Evolutionary conservation across 1,284 basidiomycete genomes (phyloP), one percentile per base, ranked within the genome.

Genomic region (Leccinum olivaceoglutinosum): DNA sequence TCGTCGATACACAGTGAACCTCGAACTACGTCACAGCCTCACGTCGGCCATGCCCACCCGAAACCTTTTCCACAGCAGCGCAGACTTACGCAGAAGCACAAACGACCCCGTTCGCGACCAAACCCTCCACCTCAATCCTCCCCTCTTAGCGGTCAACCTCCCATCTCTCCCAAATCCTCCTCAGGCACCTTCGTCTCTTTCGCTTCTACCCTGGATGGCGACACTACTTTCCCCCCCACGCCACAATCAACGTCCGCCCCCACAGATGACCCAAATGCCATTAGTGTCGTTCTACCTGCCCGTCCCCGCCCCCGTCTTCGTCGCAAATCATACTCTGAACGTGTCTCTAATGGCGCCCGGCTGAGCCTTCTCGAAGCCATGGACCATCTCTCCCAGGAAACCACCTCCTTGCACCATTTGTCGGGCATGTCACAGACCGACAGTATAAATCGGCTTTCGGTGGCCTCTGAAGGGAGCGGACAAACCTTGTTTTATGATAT

Each of bases 331-430:
- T 64, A 62, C 18, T 73, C 74, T 1, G 72, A 74, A 4, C 65
- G 69, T n/a, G 57, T 71, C 12, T 70, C 69, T 9, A 68, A 63
- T 5, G 65, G 65, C 4, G 60, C 63, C 21, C 64, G 74, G 11
- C 61, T 73, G 21, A 73, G 74, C 39, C 66, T 73, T 14, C 58
- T 75, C 2, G 74, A 74, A 60, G 74, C 73, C 10, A 64, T 76
- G 68, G 69, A 74, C 44, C 70, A 64, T 34, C 66, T 73, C 5
- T 75, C 71, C 1, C 70, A 69, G 32, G 70, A 68, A 58, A 39
- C 14, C 54, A 12, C 57, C 8, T 25, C 61, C 38, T 16, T 54
- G 9, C 51, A 66, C 8, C 62, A 63, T 29, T 61, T 70, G 32
- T 73, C 70, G 1, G 36, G 32, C 16, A n/a, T 56, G 29, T 63